These are phyloP conservation scores for Borovskyia barvae DNA, from an alignment of 208 protist genomes.

Conservation along the genomic window DNA sequence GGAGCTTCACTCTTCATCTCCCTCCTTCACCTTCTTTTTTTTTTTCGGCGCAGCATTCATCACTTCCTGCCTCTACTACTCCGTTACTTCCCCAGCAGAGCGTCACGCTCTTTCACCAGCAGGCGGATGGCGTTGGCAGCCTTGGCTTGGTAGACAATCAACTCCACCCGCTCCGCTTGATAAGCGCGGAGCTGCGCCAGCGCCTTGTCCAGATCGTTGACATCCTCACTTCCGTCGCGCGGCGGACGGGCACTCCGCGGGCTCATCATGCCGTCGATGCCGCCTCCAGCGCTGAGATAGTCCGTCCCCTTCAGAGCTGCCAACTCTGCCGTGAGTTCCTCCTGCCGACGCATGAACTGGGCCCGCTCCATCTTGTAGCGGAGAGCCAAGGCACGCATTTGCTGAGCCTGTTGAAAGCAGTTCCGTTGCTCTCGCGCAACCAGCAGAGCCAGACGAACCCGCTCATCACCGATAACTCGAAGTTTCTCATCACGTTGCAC, in stretches of 20 bases:
- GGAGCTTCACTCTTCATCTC: too few relatives aligned
- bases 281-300: slow-evolving; percentile 60
- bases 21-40: too few relatives aligned
- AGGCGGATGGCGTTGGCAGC: slow-evolving; percentile 74
- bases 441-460: slow-evolving; percentile 56
- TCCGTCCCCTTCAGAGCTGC: slow-evolving; percentile 69
- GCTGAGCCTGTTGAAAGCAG: slow-evolving; percentile 67
- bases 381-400: slow-evolving; percentile 48
- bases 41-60: too few relatives aligned
- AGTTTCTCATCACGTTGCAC: slow-evolving; percentile 45
- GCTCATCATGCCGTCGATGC: slow-evolving; percentile 1
- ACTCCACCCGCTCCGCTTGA: slow-evolving; percentile 55
- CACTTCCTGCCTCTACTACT: too few relatives aligned
- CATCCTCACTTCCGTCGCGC: slow-evolving; percentile 10
- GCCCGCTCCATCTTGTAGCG: slow-evolving; percentile 55
- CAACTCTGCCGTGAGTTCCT: slow-evolving; percentile 61
- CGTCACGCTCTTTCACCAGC: slow-evolving; percentile 64
- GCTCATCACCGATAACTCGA: slow-evolving; percentile 55
- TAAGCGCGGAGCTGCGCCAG: slow-evolving; percentile 42
- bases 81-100: slow-evolving; percentile 18
- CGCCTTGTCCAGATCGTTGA: slow-evolving; percentile 27
- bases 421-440: slow-evolving; percentile 67
- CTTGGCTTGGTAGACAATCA: slow-evolving; percentile 75
- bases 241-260: slow-evolving; percentile 12
- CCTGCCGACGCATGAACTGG: slow-evolving; percentile 32